These are phyloP conservation scores for Auricularia sp. DNA, from an alignment of 768 basidiomycete species.

Conservation along the genomic window DNA sequence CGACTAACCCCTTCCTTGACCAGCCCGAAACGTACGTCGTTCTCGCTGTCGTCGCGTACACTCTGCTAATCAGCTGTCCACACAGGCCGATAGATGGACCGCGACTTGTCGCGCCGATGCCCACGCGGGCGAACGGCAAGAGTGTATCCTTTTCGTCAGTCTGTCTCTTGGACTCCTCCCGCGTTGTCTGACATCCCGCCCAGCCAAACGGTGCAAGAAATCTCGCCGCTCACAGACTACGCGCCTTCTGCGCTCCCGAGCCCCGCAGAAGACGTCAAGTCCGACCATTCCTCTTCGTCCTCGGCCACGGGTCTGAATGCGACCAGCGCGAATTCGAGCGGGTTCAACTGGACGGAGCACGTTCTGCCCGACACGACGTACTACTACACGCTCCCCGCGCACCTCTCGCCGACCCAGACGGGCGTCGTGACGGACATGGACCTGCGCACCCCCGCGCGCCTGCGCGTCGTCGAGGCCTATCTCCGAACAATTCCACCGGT, in stretches of 20 bases:
- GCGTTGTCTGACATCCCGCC: too few species aligned
- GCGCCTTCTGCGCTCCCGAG: background rate
- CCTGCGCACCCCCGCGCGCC: conserved; percentile 40
- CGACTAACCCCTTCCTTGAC: background rate
- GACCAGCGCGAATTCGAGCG: background rate
- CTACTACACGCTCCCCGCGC: conserved; percentile 60
- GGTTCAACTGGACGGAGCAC: conserved; percentile 50
- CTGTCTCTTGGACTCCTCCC: too few species aligned
- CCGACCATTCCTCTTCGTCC: background rate
- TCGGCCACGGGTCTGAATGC: background rate
- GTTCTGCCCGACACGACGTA: conserved; percentile 60
- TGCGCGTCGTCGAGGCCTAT: conserved; percentile 42
- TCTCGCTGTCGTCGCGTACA: background rate
- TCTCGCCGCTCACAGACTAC: background rate
- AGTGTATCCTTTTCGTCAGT: background rate
- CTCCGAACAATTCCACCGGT: conserved; percentile 17
- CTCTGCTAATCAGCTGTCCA: background rate
- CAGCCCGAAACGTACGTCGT: background rate
- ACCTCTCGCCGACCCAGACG: conserved; percentile 19
- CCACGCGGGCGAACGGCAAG: background rate
- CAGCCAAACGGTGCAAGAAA: background rate
- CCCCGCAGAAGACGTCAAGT: background rate
- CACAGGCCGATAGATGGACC: background rate
- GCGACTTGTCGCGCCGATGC: background rate
- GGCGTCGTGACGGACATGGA: conserved; percentile 60